Evolutionary conservation across 2,329 filamentous ascomycete species (phyloP).

Genomic region (Polychaeton citri): DNA sequence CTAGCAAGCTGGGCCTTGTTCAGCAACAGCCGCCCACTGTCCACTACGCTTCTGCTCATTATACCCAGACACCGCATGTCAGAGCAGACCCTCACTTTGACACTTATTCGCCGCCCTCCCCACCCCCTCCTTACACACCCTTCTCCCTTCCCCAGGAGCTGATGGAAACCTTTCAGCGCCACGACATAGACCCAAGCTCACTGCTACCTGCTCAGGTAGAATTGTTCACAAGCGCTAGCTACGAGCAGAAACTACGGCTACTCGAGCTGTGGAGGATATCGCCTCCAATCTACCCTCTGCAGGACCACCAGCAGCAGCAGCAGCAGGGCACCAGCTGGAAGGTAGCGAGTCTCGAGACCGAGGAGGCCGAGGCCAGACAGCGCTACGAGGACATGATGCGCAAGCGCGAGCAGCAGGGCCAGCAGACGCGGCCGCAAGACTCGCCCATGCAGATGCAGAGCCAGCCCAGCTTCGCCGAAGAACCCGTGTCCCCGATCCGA

Average conservation of each 20-base stretch:
- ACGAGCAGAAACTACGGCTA: conserved; percentile 58
- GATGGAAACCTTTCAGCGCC: conserved; percentile 36
- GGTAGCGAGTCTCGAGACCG: conserved; percentile 32
- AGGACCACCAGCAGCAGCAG: conserved; percentile 26
- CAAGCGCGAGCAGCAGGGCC: conserved; percentile 4
- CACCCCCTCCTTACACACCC: conserved; percentile 53
- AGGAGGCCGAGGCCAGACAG: conserved; percentile 42
- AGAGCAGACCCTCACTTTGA: conserved; percentile 27
- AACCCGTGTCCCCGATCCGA: conserved; percentile 14
- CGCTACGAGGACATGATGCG: conserved; percentile 42
- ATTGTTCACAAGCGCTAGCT: conserved; percentile 63
- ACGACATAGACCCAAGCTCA: conserved; percentile 56
- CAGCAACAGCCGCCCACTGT: no score
- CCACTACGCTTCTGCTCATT: conserved; percentile 69
- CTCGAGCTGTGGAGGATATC: conserved; percentile 78
- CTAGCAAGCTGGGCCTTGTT: no score
- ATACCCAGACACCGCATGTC: conserved; percentile 65
- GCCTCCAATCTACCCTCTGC: conserved; percentile 45
- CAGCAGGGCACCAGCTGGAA: conserved; percentile 42
- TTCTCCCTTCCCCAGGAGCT: conserved; percentile 62
- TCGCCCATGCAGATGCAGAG: conserved; percentile 15
- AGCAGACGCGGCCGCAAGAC: conserved; percentile 5
- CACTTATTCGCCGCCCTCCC: conserved; percentile 47
- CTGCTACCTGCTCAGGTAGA: conserved; percentile 64
- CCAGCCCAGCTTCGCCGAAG: conserved; percentile 1